Conservation (phyloP, 2,329 filamentous ascomycete genomes). For the Fusarium sp. region DNA sequence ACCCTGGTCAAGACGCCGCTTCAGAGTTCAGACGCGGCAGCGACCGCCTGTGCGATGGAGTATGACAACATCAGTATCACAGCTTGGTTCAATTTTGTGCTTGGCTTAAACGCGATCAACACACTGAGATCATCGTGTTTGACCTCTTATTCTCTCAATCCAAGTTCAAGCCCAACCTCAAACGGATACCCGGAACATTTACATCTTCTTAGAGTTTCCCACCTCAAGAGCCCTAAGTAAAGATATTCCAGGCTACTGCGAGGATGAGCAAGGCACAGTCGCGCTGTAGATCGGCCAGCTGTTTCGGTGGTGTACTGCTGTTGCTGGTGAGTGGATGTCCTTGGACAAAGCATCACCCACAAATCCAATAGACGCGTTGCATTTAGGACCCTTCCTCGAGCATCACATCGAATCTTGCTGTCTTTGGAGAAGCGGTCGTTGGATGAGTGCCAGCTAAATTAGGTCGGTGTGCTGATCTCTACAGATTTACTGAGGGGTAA, state of each 20-base stretch:
- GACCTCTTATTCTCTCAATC: not conserved
- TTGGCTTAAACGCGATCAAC: not conserved
- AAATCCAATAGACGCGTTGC: slow-evolving; percentile 20
- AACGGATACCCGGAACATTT: slow-evolving; percentile 5
- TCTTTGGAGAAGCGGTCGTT: slow-evolving; percentile 18
- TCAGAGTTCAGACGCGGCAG: slow-evolving; percentile 18
- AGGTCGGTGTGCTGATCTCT: slow-evolving; percentile 40
- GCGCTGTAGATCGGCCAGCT: slow-evolving; percentile 26
- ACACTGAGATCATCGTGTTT: not conserved
- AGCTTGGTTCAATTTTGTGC: slow-evolving; percentile 5
- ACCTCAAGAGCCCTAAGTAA: not conserved
- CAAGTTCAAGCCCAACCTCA: not conserved
- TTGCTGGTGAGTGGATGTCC: slow-evolving; percentile 27
- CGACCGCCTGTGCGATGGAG: not conserved
- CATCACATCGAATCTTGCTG: slow-evolving; percentile 20
- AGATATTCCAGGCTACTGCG: slow-evolving; percentile 4
- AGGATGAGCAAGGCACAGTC: slow-evolving; percentile 29
- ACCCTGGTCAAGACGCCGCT: slow-evolving; percentile 11
- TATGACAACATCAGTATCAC: slow-evolving; percentile 33
- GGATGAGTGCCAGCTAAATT: slow-evolving; percentile 18
- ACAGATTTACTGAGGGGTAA: slow-evolving; percentile 30
- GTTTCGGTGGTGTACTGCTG: slow-evolving; percentile 37
- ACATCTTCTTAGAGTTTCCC: slow-evolving; percentile 18
- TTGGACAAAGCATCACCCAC: slow-evolving; percentile 5
- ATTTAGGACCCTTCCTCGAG: slow-evolving; percentile 23